Evolutionary conservation across 225 moss, liverwort and hornwort species (phyloP).

Genomic region (Marchantia paleacea): DNA sequence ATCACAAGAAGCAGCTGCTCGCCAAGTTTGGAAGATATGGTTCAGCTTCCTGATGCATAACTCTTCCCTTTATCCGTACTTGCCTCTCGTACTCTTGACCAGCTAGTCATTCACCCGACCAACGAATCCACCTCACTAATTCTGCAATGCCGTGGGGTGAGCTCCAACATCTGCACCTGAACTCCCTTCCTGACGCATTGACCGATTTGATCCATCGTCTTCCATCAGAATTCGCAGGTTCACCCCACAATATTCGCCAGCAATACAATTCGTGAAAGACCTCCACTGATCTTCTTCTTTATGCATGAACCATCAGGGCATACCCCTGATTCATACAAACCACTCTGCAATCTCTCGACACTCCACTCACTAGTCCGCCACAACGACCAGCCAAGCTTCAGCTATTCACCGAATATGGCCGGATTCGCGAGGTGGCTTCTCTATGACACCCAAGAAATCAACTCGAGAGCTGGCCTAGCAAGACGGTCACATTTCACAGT

Average conservation of each 20-base stretch:
- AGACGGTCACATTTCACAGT: neutral
- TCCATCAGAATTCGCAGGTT: neutral
- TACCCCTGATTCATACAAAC: neutral
- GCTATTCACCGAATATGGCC: slow-evolving; percentile 10
- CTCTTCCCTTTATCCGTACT: neutral
- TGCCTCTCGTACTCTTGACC: neutral
- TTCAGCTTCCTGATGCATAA: neutral
- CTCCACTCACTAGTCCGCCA: neutral
- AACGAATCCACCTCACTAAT: neutral
- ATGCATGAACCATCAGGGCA: neutral
- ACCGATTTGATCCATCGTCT: neutral
- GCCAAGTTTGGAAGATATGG: neutral
- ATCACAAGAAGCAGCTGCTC: neutral
- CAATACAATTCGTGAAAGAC: neutral
- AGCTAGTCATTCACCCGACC: neutral
- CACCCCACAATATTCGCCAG: neutral
- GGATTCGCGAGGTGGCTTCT: neutral
- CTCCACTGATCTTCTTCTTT: neutral
- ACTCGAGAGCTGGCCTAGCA: neutral
- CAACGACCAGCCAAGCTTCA: neutral
- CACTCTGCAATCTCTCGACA: neutral
- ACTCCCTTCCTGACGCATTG: neutral
- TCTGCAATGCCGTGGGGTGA: neutral
- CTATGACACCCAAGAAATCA: too few species aligned
- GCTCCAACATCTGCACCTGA: neutral